These are phyloP conservation scores for Pistacia integerrima DNA, from an alignment of 345 rosid species.

Conservation along the genomic window DNA sequence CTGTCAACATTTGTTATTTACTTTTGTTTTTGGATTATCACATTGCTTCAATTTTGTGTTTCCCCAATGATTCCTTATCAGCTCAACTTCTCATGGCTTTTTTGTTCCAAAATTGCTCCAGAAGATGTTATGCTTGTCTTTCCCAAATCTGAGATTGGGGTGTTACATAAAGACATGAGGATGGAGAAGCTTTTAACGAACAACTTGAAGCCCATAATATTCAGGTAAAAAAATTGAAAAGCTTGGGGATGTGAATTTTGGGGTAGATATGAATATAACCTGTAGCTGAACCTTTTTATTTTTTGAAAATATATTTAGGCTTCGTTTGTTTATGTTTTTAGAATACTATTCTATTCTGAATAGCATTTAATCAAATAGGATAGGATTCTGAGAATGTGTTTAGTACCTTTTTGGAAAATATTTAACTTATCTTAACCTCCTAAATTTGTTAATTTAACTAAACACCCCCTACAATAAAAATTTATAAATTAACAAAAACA, in stretches of 20 bases:
- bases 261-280: background rate
- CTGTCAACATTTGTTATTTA: background rate
- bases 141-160: background rate
- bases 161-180: background rate
- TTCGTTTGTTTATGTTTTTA: no score
- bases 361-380: no score
- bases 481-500: no score
- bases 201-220: background rate
- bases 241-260: background rate
- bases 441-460: no score
- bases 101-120: constrained; percentile 3
- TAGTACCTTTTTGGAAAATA: no score
- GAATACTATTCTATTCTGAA: no score
- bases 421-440: no score
- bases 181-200: constrained; percentile 1
- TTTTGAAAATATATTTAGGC: background rate
- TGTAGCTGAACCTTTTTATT: background rate
- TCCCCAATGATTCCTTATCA: background rate
- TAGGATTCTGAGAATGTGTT: no score
- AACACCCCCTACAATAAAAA: no score
- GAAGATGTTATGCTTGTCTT: background rate
- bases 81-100: constrained; percentile 4
- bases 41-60: constrained; percentile 6
- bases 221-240: constrained; percentile 10
- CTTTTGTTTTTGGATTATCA: background rate